Conservation (phyloP, 352 stramenopile genomes). For the Globisporangium recalcitrans region DNA sequence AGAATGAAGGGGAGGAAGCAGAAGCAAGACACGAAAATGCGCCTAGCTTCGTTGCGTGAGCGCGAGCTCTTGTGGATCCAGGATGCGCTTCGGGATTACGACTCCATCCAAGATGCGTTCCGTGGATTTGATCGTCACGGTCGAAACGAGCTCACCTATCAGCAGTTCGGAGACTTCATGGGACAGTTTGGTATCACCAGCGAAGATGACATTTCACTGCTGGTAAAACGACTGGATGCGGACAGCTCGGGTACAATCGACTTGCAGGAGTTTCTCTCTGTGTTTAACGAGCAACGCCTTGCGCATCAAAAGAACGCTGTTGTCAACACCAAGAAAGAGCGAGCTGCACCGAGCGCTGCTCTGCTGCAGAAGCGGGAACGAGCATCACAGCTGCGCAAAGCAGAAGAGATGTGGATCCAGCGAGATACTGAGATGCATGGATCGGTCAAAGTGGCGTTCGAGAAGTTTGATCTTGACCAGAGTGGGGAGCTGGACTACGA, state of each 20-base stretch:
- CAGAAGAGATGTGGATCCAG: conserved; percentile 52
- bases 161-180: conserved; percentile 56
- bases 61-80: conserved; percentile 55
- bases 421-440: conserved; percentile 26
- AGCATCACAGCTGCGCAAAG: conserved; percentile 22
- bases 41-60: conserved; percentile 28
- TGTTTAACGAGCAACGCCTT: conserved; percentile 39
- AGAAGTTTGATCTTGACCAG: conserved; percentile 35
- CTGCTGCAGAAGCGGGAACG: conserved; percentile 23
- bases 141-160: conserved; percentile 41
- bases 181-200: conserved; percentile 45
- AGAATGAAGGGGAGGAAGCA: conserved; percentile 9
- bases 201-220: conserved; percentile 36
- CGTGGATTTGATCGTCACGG: conserved; percentile 29
- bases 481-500: conserved; percentile 37
- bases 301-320: conserved; percentile 9
- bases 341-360: neutral
- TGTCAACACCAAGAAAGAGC: neutral
- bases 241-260: conserved; percentile 47
- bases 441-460: conserved; percentile 35
- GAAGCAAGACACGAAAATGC: conserved; percentile 17
- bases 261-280: conserved; percentile 46
- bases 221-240: conserved; percentile 41
- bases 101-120: conserved; percentile 45
- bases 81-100: conserved; percentile 30